These are phyloP conservation scores for Furcasterigmium sp. DNA, from an alignment of 2,329 filamentous ascomycete genomes.

Conservation along the genomic window DNA sequence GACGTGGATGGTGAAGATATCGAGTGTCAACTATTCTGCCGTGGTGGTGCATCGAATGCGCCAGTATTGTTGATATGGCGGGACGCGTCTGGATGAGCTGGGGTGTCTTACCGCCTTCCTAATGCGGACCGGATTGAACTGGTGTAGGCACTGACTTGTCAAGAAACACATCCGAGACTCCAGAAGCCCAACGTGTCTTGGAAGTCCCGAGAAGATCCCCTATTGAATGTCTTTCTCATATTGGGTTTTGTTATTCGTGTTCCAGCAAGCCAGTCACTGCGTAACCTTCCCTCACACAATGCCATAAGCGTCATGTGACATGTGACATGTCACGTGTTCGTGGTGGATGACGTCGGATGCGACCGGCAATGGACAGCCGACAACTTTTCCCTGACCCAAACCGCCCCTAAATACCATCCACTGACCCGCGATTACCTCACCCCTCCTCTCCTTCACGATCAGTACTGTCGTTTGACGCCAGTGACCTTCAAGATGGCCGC, in stretches of 20 bases:
- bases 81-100: neutral
- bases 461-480: neutral
- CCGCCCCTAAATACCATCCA: neutral
- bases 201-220: no score
- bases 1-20: no score
- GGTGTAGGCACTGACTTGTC: neutral
- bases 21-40: neutral
- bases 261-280: no score
- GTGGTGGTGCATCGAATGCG: neutral
- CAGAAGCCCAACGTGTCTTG: neutral
- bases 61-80: neutral
- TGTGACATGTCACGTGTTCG: neutral
- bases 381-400: neutral
- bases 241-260: no score
- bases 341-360: neutral
- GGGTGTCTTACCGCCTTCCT: neutral
- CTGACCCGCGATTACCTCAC: slow-evolving; percentile 1
- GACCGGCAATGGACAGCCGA: neutral
- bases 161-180: neutral
- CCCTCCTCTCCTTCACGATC: neutral
- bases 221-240: no score
- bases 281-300: no score
- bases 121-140: no score
- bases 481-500: slow-evolving; percentile 22
- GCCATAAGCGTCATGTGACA: neutral